Conservation (phyloP, 192 early-diverging fungal genomes). For the Rhizophagus prolifer region DNA sequence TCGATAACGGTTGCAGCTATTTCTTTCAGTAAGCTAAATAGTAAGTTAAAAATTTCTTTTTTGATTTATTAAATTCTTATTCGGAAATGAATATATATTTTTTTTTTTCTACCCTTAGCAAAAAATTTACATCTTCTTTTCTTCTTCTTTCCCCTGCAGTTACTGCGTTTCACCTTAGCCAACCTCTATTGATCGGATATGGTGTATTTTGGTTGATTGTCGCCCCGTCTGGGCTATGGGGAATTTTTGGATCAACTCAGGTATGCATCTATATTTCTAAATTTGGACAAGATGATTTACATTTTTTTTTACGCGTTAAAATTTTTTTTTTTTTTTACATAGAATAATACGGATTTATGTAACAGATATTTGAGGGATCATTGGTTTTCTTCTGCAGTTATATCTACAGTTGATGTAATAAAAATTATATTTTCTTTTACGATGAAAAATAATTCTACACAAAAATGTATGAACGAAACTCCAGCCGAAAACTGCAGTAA, state of each 20-base stretch:
- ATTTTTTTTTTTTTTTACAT: neutral
- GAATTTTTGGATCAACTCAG: slow-evolving; percentile 10
- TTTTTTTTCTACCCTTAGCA: too few relatives aligned
- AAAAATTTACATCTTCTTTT: neutral
- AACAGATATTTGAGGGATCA: neutral
- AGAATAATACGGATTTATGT: neutral
- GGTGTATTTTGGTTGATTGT: neutral
- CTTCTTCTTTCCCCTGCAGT: neutral
- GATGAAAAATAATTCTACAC: neutral
- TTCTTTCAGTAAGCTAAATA: neutral
- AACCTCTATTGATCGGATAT: neutral
- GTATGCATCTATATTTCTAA: neutral
- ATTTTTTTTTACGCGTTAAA: too few relatives aligned
- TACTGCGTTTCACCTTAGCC: neutral
- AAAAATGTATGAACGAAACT: neutral
- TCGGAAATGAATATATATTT: neutral
- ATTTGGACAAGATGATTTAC: neutral
- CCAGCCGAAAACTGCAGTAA: neutral
- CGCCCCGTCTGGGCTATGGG: slow-evolving; percentile 8
- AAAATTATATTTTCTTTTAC: neutral
- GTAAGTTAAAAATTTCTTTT: neutral
- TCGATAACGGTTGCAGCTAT: neutral
- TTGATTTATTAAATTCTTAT: neutral
- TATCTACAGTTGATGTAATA: neutral
- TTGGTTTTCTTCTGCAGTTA: neutral